Conservation (phyloP, 345 rosid genomes). For the Isatis tinctoria region DNA sequence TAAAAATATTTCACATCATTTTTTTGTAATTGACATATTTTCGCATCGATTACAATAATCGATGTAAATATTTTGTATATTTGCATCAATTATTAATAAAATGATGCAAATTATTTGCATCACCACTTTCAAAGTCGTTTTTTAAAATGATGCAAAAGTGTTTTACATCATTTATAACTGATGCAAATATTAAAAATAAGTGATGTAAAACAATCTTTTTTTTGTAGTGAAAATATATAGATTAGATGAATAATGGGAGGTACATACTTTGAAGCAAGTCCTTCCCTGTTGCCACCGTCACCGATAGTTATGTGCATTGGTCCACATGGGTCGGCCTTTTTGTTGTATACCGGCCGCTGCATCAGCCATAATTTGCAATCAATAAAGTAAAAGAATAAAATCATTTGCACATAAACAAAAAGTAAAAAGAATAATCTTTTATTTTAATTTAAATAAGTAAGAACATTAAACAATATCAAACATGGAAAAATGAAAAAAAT, state of each 20-base stretch:
- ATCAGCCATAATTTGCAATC: constrained; percentile 6
- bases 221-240: neutral
- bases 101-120: too few species aligned
- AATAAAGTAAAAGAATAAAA: neutral
- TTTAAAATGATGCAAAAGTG: too few species aligned
- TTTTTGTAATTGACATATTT: too few species aligned
- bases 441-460: neutral
- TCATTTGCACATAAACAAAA: neutral
- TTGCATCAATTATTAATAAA: too few species aligned
- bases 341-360: constrained; percentile 58
- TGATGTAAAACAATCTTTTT: too few species aligned
- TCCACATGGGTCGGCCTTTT: constrained; percentile 69
- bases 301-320: constrained; percentile 77
- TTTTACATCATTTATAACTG: too few species aligned
- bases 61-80: too few species aligned
- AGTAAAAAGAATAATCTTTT: neutral
- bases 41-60: too few species aligned
- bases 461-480: neutral
- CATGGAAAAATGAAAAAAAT: neutral
- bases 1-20: too few species aligned
- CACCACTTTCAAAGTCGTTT: too few species aligned
- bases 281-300: constrained; percentile 85
- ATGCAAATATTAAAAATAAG: too few species aligned
- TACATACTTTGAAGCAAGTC: constrained; percentile 59
- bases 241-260: neutral